phyloP scores from a whole-genome alignment of 768 basidiomycete genomes.

The Thelephora ganbajun region DNA sequence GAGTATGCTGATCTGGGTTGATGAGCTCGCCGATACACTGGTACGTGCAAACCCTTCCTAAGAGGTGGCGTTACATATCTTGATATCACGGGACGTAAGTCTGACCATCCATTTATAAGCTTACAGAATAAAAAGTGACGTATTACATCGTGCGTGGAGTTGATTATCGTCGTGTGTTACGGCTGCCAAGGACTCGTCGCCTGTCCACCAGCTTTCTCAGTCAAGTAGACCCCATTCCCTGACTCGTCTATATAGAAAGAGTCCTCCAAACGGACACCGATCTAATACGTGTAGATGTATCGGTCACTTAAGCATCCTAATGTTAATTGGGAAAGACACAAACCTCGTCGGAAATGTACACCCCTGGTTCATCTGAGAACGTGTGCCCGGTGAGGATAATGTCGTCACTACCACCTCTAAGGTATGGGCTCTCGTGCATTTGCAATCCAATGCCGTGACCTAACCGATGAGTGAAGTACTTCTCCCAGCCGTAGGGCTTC shows the following conservation, averaged over 20 bases:
- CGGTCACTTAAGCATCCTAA: not conserved
- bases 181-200: slow-evolving; percentile 25
- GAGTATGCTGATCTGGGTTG: too few species aligned
- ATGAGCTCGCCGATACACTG: too few species aligned
- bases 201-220: slow-evolving; percentile 48
- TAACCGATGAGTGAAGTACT: slow-evolving; percentile 69
- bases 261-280: slow-evolving; percentile 75
- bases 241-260: slow-evolving; percentile 53
- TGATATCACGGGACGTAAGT: too few species aligned
- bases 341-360: slow-evolving; percentile 61
- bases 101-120: too few species aligned
- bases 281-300: slow-evolving; percentile 20
- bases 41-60: too few species aligned
- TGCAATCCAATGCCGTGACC: slow-evolving; percentile 81
- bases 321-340: slow-evolving; percentile 3
- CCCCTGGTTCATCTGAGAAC: slow-evolving; percentile 73
- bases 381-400: slow-evolving; percentile 50
- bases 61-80: too few species aligned
- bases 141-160: too few species aligned
- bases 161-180: slow-evolving; percentile 5
- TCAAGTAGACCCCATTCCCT: slow-evolving; percentile 47
- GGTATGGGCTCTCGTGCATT: slow-evolving; percentile 70
- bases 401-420: slow-evolving; percentile 53
- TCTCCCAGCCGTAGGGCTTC: slow-evolving; percentile 25
- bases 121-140: too few species aligned